phyloP scores from a whole-genome alignment of 129 eudicot genomes.

The Mikania micrantha region DNA sequence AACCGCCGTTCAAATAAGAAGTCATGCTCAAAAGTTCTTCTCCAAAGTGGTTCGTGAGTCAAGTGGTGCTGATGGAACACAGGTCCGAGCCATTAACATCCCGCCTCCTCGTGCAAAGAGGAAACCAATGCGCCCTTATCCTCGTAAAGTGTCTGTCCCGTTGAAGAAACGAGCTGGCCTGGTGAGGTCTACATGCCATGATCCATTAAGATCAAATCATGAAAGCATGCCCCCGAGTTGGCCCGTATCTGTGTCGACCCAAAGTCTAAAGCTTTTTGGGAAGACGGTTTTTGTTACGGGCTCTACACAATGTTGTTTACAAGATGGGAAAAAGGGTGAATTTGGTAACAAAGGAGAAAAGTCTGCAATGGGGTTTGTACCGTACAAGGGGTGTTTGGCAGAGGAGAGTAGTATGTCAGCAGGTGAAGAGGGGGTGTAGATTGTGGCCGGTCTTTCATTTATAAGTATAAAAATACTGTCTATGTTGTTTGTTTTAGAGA shows the following conservation, averaged over 20 bases:
- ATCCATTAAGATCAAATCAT: conserved; percentile 10
- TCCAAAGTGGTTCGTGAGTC: conserved; percentile 72
- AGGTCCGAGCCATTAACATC: conserved; percentile 42
- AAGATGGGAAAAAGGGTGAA: background rate
- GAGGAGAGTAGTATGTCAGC: background rate
- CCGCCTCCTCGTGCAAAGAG: conserved; percentile 93
- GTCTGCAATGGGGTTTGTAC: background rate
- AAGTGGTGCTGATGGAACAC: conserved; percentile 24
- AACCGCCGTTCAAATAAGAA: conserved; percentile 84
- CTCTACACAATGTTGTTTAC: conserved; percentile 21
- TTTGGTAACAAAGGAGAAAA: conserved; percentile 2
- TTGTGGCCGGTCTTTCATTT: too few relatives aligned
- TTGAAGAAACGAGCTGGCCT: conserved; percentile 11
- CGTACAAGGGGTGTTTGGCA: background rate
- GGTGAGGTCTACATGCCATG: conserved; percentile 21
- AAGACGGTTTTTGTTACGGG: conserved; percentile 41
- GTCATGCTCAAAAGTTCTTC: conserved; percentile 88
- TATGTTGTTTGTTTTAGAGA: too few relatives aligned
- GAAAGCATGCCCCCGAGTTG: conserved; percentile 49
- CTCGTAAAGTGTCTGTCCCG: conserved; percentile 46
- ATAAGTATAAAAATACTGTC: too few relatives aligned
- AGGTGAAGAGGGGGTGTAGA: background rate
- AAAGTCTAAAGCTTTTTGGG: conserved; percentile 61
- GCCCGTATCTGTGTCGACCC: conserved; percentile 19
- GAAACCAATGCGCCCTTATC: conserved; percentile 78